Conservation (phyloP, 164 flowering plant species). For the Vitis amurensis region DNA sequence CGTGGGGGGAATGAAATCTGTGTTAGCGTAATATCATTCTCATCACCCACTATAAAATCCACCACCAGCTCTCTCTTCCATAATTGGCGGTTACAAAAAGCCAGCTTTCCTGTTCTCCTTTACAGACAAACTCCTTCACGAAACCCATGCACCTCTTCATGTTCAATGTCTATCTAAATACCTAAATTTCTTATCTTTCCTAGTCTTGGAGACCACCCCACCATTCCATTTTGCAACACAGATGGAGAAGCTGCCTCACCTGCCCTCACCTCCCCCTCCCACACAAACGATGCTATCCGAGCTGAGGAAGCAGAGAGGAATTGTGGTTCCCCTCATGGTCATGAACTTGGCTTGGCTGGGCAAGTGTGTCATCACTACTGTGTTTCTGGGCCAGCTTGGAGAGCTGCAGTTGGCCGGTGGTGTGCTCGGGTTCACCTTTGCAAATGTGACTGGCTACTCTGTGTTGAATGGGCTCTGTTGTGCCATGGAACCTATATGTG, state of each 20-base stretch:
- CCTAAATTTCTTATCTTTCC: background rate
- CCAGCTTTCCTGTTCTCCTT: background rate
- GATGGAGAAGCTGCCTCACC: conserved; percentile 29
- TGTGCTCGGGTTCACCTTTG: conserved; percentile 79
- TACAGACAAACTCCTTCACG: conserved; percentile 25
- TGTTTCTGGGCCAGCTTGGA: conserved; percentile 79
- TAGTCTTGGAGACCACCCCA: background rate
- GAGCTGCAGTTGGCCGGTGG: conserved; percentile 82
- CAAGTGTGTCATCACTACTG: conserved; percentile 70
- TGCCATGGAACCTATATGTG: conserved; percentile 97
- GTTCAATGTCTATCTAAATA: conserved; percentile 9
- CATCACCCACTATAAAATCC: conserved; percentile 40
- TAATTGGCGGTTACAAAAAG: conserved; percentile 29
- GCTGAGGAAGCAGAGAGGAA: conserved; percentile 48
- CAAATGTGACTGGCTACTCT: conserved; percentile 87
- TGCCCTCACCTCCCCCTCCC: conserved; percentile 8
- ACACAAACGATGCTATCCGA: conserved; percentile 33
- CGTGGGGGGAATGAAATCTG: too few relatives aligned
- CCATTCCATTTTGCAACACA: conserved; percentile 11
- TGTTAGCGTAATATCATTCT: conserved; percentile 15
- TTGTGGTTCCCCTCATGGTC: conserved; percentile 56
- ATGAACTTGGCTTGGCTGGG: conserved; percentile 80
- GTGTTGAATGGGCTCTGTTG: conserved; percentile 75
- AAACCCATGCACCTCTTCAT: conserved; percentile 30
- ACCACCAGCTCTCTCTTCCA: conserved; percentile 9